Base-by-base conservation (phyloP, 2,329 filamentous ascomycete genomes). In the Cadophora gregata region DNA sequence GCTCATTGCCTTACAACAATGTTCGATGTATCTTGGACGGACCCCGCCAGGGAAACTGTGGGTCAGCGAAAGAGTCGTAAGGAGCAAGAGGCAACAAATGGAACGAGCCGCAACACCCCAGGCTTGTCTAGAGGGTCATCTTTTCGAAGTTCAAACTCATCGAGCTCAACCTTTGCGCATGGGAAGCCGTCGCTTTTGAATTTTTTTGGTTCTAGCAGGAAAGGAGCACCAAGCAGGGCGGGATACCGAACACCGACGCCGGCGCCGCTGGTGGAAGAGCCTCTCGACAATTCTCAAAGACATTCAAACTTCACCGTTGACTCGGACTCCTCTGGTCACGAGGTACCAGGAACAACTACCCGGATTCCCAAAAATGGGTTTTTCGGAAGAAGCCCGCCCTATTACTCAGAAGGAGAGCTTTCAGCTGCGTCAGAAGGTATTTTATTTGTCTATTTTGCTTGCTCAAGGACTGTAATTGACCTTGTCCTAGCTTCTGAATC, bases 401-500 rank as follows among this genome's bases (percentile, higher is more conserved):
- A 61, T 33, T 47, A 58, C 21, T 70, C 64, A 12, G 69, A 71
- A 50, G 36, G 50, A 27, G 68, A 71, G 51, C 69, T 63, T 14
- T 72, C 71, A 31, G 67, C 59, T 59, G 59, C 65, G 25, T 75
- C 73, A 24, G 70, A 75, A 59, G 70, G 74, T 75, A 63, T 38
- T 65, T 36, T 8, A 12, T 58, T 50, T 24, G 5, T 14, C 45
- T 12, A 14, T 31, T 10, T 59, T 1, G 31, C 27, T 33, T 3
- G 5, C 12, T 36, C 19, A n/a, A 45, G 9, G 14, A 29, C 3
- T 7, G 4, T 25, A 7, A 45, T 25, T 33, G 12, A 58, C 24
- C 24, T 19, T 33, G 24, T 19, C 10, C 21, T 55, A 62, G 75
- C 70, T n/a, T 67, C 69, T 78, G 83, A 83, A 61, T 84, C 83